Base-by-base conservation (phyloP, 176 grass and related monocot species). In the Echinochloa phyllopogon region DNA sequence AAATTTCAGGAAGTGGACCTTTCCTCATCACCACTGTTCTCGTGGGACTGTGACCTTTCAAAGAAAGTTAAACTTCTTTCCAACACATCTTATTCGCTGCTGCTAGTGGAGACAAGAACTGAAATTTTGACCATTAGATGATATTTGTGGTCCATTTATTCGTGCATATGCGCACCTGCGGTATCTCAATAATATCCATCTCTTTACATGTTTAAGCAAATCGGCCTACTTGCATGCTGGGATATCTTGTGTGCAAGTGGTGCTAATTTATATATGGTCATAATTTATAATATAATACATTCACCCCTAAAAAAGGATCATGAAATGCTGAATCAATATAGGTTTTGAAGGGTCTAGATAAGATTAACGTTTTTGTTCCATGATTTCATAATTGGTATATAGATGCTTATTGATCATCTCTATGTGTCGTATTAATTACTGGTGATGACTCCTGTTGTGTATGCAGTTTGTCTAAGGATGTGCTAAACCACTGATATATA, bases 61-160 rank as follows among this genome's bases (percentile, higher is more conserved):
- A 67, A 25, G 17, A 85, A 85, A 78, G 18, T 16, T 48, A 78
- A 59, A 44, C 29, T 61, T 62, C 20, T 50, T 39, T 48, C 51
- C 74, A 63, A 53, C 21, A 86, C 29, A 63, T 60, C 51, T 60
- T 79, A 41, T 61, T 60, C 39, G 2, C 25, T 69, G 39, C 49
- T 60, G 29, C 4, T 83, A 78, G 50, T 78, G 63, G 74, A 69
- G 40, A 68, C 27, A 36, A 36, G 38, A 57, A 61, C 42, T 38
- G 21, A 27, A 40, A 8, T 25, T 27, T 59, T 78, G 29, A 62
- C 53, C 65, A 25, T 51, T 62, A 61, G 52, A 85, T 77, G 52
- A 85, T 77, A 69, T 85, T 37, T 69, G 24, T 69, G 64, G 50
- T 59, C 25, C 51, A 8, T 77, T 77, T 68, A 66, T 67, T 45